Evolutionary conservation across 805 yeast species (phyloP).

Genomic region (Teunomyces gatunensis): DNA sequence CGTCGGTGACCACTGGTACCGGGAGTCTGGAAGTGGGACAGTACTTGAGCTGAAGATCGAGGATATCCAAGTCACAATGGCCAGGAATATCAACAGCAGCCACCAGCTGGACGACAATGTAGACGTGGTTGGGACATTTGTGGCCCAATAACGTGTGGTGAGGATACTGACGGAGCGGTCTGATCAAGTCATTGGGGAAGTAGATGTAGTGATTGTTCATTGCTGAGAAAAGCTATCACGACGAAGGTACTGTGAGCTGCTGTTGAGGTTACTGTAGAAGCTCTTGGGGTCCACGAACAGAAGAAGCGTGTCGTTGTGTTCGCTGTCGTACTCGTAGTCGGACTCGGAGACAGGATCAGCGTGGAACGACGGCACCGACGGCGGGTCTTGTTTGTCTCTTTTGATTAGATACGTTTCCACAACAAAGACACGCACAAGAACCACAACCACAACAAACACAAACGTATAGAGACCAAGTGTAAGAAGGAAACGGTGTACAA

Average conservation of each 20-base stretch:
- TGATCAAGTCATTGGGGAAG: slow-evolving; percentile 32
- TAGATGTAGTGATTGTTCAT: slow-evolving; percentile 28
- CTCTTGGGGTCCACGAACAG: slow-evolving; percentile 13
- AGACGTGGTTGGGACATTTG: slow-evolving; percentile 16
- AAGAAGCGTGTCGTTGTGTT: slow-evolving; percentile 2
- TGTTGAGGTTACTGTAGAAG: slow-evolving; percentile 32
- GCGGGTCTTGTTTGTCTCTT: neutral
- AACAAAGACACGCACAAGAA: neutral
- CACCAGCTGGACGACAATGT: slow-evolving; percentile 7
- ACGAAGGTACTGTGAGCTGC: slow-evolving; percentile 41
- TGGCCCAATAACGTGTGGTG: slow-evolving; percentile 21
- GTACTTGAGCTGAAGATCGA: slow-evolving; percentile 1
- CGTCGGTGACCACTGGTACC: slow-evolving; percentile 3
- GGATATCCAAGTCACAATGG: neutral
- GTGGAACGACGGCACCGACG: neutral
- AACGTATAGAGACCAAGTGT: neutral
- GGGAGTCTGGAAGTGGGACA: slow-evolving; percentile 5
- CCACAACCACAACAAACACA: neutral
- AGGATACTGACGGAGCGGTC: neutral
- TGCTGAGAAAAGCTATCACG: slow-evolving; percentile 39
- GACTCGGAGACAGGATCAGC: neutral
- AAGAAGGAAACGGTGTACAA: neutral
- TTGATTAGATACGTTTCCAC: slow-evolving; percentile 1
- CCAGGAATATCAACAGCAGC: neutral
- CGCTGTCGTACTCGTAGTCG: slow-evolving; percentile 7